phyloP scores from a whole-genome alignment of 192 early-diverging fungal species.

The Endogone sp. region DNA sequence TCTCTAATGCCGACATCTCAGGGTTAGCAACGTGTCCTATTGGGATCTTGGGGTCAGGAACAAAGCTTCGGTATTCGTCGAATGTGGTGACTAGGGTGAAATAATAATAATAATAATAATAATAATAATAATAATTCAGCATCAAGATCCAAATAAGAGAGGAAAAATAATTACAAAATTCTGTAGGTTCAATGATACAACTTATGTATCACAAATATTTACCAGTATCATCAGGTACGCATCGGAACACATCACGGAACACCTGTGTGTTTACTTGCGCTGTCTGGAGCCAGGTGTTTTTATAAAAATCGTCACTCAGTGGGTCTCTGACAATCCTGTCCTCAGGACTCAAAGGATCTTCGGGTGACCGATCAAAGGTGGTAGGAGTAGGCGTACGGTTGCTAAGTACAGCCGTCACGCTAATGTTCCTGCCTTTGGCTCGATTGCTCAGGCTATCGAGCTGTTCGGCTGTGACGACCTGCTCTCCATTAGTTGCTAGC shows the following conservation, averaged over 20 bases:
- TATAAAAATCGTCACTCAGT: slow-evolving; percentile 58
- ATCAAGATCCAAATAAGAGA: too few species aligned
- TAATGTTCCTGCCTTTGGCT: slow-evolving; percentile 14
- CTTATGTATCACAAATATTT: slow-evolving; percentile 11
- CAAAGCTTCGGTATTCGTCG: slow-evolving; percentile 45
- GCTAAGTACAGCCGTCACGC: slow-evolving; percentile 7
- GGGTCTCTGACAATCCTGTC: slow-evolving; percentile 64
- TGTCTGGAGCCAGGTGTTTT: slow-evolving; percentile 51
- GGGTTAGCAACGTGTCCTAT: slow-evolving; percentile 49
- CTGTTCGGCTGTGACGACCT: not conserved
- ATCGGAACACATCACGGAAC: slow-evolving; percentile 75
- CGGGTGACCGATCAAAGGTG: slow-evolving; percentile 12
- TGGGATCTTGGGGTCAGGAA: slow-evolving; percentile 39
- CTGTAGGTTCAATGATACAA: not conserved
- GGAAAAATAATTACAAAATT: not conserved
- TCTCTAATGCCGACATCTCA: slow-evolving; percentile 22
- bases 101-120: too few species aligned
- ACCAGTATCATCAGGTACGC: slow-evolving; percentile 82
- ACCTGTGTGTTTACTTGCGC: slow-evolving; percentile 63
- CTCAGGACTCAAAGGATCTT: slow-evolving; percentile 13
- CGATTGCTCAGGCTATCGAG: slow-evolving; percentile 2
- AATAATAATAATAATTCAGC: too few species aligned
- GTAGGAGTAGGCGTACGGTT: slow-evolving; percentile 3
- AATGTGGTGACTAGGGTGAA: slow-evolving; percentile 47
- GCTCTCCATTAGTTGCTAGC: not conserved